Base-by-base conservation (phyloP, 345 rosid species). In the Hirschfeldia incana region DNA sequence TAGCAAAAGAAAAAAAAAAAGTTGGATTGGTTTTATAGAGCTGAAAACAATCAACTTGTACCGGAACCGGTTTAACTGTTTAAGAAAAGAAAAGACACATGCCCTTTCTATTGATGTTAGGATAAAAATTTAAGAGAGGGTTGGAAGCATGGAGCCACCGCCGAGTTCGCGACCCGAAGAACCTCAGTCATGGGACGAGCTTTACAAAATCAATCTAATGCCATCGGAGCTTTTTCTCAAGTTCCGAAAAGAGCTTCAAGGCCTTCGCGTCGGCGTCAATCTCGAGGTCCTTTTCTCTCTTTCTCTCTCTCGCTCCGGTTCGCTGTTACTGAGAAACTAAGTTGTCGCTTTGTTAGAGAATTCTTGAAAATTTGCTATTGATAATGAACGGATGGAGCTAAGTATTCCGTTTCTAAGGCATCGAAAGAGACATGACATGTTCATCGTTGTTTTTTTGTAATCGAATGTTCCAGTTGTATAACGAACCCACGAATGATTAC, bases 201-300 rank as follows among this genome's bases (percentile, higher is more conserved):
- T 86, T 33, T 93, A 85, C 87, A 90, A 49, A 44, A 76, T 93
- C 84, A 77, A 90, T 78, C 83, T 95, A 76, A 78, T 93, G 57
- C 99, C 98, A 5, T 88, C 97, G 6, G 92, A 95, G 85, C 74
- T 95, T 76, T 87, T 91, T 83, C 74, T 95, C 76, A 95, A 93
- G 87, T 90, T 95, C 55, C 87, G 98, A 53, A 95, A 90, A 86
- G 93, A 93, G 82, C 80, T 90, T 62, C 87, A 92, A 78, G 98
- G 97, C 5, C 73, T 92, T 73, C 89, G 98, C 44, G 87, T 92
- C 75, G 98, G 98, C 80, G 87, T 91, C 83, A 92, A 94, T 86
- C 82, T 92, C 62, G 95, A 92, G 98, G 98, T 90, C 28, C 37
- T 36, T 64, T 65, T 67, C 34, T 27, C 55, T 21, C 72, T 67